Evolutionary conservation across 140 eudicot genomes (phyloP), one percentile per base, ranked within the genome.

Genomic region (Oenanthe javanica): DNA sequence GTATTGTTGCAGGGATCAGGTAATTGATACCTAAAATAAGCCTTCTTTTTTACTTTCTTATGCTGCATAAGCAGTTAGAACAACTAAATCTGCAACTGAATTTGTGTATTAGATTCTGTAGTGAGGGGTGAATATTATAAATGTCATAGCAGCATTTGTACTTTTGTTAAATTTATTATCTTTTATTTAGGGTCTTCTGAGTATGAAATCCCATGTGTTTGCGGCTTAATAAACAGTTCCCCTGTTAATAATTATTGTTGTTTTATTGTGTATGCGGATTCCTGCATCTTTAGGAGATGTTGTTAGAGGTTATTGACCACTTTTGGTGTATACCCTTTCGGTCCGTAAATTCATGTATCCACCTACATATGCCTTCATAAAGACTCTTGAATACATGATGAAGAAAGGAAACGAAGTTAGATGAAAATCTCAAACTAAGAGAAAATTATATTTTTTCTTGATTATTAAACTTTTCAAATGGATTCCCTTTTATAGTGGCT

Each of bases 1-100:
- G 99, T 76, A 61, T 95, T 59, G 89, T 95, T 89, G 93, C 96
- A 77, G 97, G 90, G 69, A 90, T 95, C 87, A 95, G 99, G 99
- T 95, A 89, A 82, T 59, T 77, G 23, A 9, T 31, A 38, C 23
- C 10, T 31, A 4, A 67, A 31, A 12, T 31, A 67, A 27, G 9
- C 74, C 74, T 45, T 9, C 27, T 31, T 42, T 50, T 75, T 12
- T 27, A 43, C 57, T 23, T 72, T 0, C 23, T 42, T 42, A 72
- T 9, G 70, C 3, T 23, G 6, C 36, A 15, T 27, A 5, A 67
- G 9, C 46, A 27, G 77, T 73, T 1, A 3, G 13, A 6, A 8
- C 38, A 72, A 40, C 1, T 6, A 40, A 45, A 11, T 43, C 23
- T 46, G 38, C 19, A 19, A 10, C 49, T 43, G 57, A 55, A 19